A percentile compares a stretch with the other conserved stretches of the same genome.
Conservation (phyloP, 139 green algal genomes). For the Parachlorella kessleri region DNA sequence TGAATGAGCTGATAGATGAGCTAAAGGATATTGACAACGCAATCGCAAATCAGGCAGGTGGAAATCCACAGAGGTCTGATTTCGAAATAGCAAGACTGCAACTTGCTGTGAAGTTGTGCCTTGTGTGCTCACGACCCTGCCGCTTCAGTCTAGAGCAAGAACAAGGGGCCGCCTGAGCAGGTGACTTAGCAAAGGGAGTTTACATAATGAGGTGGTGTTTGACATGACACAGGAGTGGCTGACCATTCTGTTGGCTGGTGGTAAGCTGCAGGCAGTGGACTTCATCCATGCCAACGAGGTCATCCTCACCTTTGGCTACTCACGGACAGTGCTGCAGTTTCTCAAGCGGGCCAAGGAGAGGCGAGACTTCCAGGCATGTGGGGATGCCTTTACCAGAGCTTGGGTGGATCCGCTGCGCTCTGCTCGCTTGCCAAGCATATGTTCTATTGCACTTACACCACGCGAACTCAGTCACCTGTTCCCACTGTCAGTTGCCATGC, state of each 20-base stretch:
- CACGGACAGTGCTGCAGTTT: slow-evolving; percentile 80
- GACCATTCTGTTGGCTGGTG: neutral
- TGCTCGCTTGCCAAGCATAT: too few relatives aligned
- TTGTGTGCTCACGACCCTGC: too few relatives aligned
- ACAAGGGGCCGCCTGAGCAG: too few relatives aligned
- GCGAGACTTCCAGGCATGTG: slow-evolving; percentile 82
- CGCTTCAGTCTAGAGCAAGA: too few relatives aligned
- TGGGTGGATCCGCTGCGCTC: too few relatives aligned
- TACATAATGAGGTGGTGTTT: neutral
- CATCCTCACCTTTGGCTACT: slow-evolving; percentile 85
- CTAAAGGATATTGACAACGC: slow-evolving; percentile 84
- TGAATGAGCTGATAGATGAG: slow-evolving; percentile 96
- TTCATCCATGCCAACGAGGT: slow-evolving; percentile 95
- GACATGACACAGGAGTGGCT: neutral
- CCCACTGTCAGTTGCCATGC: too few relatives aligned
- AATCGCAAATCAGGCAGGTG: slow-evolving; percentile 62
- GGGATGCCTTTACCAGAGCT: too few relatives aligned
- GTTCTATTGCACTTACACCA: too few relatives aligned
- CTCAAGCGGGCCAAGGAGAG: slow-evolving; percentile 88
- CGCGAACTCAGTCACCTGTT: neutral
- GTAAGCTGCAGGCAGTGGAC: slow-evolving; percentile 88
- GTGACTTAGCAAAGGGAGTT: neutral
- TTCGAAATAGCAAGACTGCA: too few relatives aligned
- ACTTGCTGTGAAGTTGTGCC: too few relatives aligned
- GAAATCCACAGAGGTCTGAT: too few relatives aligned